phyloP scores from a whole-genome alignment of 495 filamentous ascomycete genomes.

The Hyaloscypha hepaticicola region DNA sequence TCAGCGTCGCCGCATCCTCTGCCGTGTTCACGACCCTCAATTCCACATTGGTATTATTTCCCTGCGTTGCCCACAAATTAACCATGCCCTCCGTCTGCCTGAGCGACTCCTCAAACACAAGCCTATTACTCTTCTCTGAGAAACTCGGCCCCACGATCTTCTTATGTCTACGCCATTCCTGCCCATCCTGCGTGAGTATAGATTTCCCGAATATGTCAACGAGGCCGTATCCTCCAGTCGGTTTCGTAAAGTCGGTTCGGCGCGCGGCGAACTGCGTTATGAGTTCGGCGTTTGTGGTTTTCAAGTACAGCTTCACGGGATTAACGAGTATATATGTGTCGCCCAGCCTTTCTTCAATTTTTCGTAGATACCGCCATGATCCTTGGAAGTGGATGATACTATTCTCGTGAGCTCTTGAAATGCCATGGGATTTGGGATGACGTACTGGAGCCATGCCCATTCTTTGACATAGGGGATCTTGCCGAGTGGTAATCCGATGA shows the following conservation, averaged over 20 bases:
- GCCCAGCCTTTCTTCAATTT: neutral
- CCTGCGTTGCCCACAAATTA: slow-evolving; percentile 10
- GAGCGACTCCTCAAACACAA: slow-evolving; percentile 42
- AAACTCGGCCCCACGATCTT: slow-evolving; percentile 70
- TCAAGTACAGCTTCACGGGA: slow-evolving; percentile 8
- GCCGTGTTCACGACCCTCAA: slow-evolving; percentile 20
- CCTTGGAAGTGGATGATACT: slow-evolving; percentile 2
- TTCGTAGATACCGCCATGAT: neutral
- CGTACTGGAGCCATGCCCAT: neutral
- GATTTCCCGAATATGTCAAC: slow-evolving; percentile 63
- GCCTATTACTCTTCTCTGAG: slow-evolving; percentile 66
- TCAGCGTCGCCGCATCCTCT: slow-evolving; percentile 16
- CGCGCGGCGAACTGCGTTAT: slow-evolving; percentile 58
- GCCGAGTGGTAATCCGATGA: neutral
- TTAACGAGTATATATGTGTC: slow-evolving; percentile 14
- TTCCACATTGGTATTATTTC: slow-evolving; percentile 2
- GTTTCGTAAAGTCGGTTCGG: slow-evolving; percentile 66
- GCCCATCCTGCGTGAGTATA: slow-evolving; percentile 64
- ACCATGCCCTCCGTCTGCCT: slow-evolving; percentile 24
- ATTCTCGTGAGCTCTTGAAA: neutral
- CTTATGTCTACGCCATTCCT: slow-evolving; percentile 63
- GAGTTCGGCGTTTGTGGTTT: slow-evolving; percentile 48
- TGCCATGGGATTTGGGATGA: neutral
- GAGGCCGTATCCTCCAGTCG: slow-evolving; percentile 52
- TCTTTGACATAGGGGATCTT: neutral